Percentiles rank a stretch among this genome's conserved stretches.
phyloP scores from a whole-genome alignment of 768 basidiomycete genomes.

The Panaeolus papilionaceus region DNA sequence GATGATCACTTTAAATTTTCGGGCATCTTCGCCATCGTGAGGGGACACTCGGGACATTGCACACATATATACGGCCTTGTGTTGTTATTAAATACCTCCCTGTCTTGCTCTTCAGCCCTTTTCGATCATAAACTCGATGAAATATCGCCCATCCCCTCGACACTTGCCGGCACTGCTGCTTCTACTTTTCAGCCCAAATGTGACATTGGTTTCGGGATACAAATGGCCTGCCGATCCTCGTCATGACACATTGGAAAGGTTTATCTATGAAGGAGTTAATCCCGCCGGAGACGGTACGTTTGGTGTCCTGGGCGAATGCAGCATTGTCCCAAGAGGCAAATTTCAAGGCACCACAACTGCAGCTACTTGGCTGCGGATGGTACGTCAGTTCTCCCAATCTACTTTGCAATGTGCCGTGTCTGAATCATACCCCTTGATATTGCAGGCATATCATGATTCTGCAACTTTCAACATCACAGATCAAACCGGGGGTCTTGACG shows the following conservation, averaged over 20 bases:
- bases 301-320: background rate
- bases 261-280: background rate
- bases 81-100: no score
- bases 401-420: background rate
- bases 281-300: background rate
- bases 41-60: no score
- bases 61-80: no score
- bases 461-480: constrained; percentile 50
- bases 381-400: background rate
- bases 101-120: no score
- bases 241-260: background rate
- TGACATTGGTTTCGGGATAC: background rate
- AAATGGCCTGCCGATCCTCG: background rate
- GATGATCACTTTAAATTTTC: no score
- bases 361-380: background rate
- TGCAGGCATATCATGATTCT: constrained; percentile 51
- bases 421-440: no score
- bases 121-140: no score
- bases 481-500: constrained; percentile 55
- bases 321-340: background rate
- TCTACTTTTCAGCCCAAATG: no score
- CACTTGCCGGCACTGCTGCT: no score
- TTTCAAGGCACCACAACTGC: background rate
- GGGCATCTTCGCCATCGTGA: no score
- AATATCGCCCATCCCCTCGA: no score